Percentiles rank a stretch among this genome's conserved stretches.
phyloP scores from a whole-genome alignment of 2,329 filamentous ascomycete species.

The Colletotrichum sp. region DNA sequence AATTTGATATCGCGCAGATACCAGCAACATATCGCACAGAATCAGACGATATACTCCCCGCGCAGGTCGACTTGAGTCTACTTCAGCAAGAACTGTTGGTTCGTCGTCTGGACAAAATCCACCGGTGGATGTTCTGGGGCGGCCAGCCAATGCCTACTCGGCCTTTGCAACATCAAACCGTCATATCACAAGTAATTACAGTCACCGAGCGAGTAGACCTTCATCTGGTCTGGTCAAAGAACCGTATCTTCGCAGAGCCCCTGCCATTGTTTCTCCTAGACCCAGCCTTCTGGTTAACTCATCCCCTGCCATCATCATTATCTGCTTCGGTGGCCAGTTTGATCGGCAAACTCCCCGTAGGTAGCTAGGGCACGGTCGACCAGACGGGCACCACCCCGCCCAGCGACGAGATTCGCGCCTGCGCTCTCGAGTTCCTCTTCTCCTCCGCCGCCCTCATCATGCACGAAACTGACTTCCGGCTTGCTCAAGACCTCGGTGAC shows the following conservation, averaged over 20 bases:
- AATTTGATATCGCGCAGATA: rapidly evolving
- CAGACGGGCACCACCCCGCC: neutral
- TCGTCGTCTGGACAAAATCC: neutral
- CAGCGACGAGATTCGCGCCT: neutral
- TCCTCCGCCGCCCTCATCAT: neutral
- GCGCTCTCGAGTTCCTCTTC: neutral
- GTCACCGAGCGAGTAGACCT: neutral
- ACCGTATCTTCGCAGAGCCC: neutral
- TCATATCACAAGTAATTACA: neutral
- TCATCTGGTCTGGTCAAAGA: neutral
- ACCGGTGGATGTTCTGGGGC: neutral
- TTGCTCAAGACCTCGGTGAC: neutral
- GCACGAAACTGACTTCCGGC: rapidly evolving
- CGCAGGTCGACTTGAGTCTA: rapidly evolving
- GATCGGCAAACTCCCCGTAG: neutral
- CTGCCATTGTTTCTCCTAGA: neutral
- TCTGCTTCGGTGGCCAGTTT: neutral
- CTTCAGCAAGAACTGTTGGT: neutral
- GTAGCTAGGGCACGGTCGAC: neutral
- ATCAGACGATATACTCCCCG: rapidly evolving
- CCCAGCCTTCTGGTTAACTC: neutral
- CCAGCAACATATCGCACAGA: neutral
- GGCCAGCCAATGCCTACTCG: neutral
- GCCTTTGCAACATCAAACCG: neutral
- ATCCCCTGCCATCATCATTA: neutral